A percentile compares a stretch with the other conserved stretches of the same genome.
phyloP scores from a whole-genome alignment of 805 yeast species.

The Candida ulmi region DNA sequence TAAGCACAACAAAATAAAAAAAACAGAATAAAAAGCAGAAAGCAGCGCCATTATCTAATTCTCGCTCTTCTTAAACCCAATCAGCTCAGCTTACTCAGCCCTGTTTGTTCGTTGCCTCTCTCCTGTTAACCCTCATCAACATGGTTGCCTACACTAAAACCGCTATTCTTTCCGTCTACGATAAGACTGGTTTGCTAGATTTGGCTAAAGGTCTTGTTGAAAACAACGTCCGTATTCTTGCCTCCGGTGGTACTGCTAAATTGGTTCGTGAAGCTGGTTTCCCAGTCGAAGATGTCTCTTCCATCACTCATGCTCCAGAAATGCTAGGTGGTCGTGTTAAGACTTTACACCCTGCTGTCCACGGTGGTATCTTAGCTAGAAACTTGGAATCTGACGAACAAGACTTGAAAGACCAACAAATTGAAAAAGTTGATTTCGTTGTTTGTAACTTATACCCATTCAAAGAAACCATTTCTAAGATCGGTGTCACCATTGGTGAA shows the following conservation, averaged over 20 bases:
- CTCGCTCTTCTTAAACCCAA: too few relatives aligned
- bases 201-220: constrained; percentile 91
- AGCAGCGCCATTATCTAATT: too few relatives aligned
- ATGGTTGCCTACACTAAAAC: constrained; percentile 53
- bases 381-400: constrained; percentile 85
- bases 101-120: too few relatives aligned
- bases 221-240: constrained; percentile 85
- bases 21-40: too few relatives aligned
- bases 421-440: constrained; percentile 93
- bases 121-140: constrained; percentile 1
- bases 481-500: constrained; percentile 91
- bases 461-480: constrained; percentile 94
- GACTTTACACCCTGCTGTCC: constrained; percentile 98
- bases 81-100: too few relatives aligned
- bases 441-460: constrained; percentile 98
- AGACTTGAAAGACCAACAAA: constrained; percentile 83
- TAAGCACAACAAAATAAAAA: too few relatives aligned
- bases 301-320: constrained; percentile 97
- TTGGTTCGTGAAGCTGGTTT: constrained; percentile 95
- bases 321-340: constrained; percentile 98
- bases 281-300: constrained; percentile 92
- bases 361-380: constrained; percentile 95
- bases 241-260: constrained; percentile 96
- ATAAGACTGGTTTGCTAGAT: constrained; percentile 93
- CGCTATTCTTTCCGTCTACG: constrained; percentile 94